These are phyloP conservation scores for Torulaspora delbrueckii DNA, from an alignment of 805 yeast species.

Conservation along the genomic window DNA sequence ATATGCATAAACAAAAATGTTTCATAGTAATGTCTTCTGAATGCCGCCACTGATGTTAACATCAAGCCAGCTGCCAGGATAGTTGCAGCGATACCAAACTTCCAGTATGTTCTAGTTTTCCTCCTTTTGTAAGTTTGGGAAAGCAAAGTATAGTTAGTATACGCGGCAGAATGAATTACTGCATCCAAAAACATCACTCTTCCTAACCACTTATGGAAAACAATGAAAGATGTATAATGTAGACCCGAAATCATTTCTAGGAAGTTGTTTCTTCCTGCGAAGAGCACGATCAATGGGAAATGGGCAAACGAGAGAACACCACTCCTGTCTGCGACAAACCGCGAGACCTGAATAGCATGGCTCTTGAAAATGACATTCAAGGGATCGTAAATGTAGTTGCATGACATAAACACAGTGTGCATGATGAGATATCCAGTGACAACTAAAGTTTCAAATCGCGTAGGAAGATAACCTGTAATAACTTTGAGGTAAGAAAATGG, in stretches of 20 bases:
- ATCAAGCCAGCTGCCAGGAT: slow-evolving; percentile 25
- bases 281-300: slow-evolving; percentile 53
- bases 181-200: slow-evolving; percentile 39
- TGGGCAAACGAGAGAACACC: slow-evolving; percentile 44
- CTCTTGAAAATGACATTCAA: slow-evolving; percentile 14
- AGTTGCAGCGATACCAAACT: slow-evolving; percentile 41
- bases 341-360: slow-evolving; percentile 17
- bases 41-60: slow-evolving; percentile 26
- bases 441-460: slow-evolving; percentile 21
- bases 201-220: slow-evolving; percentile 58
- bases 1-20: slow-evolving; percentile 44
- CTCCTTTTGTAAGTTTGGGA: slow-evolving; percentile 7
- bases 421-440: slow-evolving; percentile 18
- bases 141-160: slow-evolving; percentile 34
- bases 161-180: slow-evolving; percentile 38
- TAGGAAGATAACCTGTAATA: slow-evolving; percentile 19
- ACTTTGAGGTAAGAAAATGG: slow-evolving; percentile 11
- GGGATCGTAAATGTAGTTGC: slow-evolving; percentile 17
- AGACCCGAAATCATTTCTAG: slow-evolving; percentile 57
- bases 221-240: slow-evolving; percentile 56
- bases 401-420: slow-evolving; percentile 14
- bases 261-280: slow-evolving; percentile 72
- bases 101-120: slow-evolving; percentile 31
- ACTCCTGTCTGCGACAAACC: slow-evolving; percentile 42
- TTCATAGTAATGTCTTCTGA: slow-evolving; percentile 42